Percentiles rank a stretch among this genome's conserved stretches.
Evolutionary conservation across 805 yeast genomes (phyloP).

Genomic region (Peterozyma toletana): DNA sequence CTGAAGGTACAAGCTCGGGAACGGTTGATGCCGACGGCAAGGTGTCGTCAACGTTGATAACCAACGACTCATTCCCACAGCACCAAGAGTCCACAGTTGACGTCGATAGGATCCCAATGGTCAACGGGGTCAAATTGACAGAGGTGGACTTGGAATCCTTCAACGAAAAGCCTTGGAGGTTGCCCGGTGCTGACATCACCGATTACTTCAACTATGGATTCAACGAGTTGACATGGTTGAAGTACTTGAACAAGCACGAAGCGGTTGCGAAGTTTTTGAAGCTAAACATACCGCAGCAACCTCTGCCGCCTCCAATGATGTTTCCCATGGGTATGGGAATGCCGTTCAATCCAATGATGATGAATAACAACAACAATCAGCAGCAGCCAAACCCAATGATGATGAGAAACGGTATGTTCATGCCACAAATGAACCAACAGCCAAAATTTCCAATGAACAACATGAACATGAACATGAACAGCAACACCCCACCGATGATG

Average conservation of each 20-base stretch:
- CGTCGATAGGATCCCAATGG: constrained; percentile 64
- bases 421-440: constrained; percentile 7
- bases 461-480: neutral
- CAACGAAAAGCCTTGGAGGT: constrained; percentile 96
- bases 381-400: constrained; percentile 2
- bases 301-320: constrained; percentile 11
- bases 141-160: constrained; percentile 71
- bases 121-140: constrained; percentile 78
- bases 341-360: constrained; percentile 11
- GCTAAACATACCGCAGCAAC: constrained; percentile 14
- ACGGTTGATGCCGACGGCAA: constrained; percentile 10
- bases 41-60: constrained; percentile 10
- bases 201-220: constrained; percentile 97
- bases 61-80: constrained; percentile 23
- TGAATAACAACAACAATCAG: constrained; percentile 3
- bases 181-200: constrained; percentile 91
- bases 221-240: constrained; percentile 94
- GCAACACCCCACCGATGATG: constrained; percentile 25
- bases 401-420: constrained; percentile 7
- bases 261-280: constrained; percentile 43
- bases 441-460: constrained; percentile 1
- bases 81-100: constrained; percentile 41
- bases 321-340: constrained; percentile 14
- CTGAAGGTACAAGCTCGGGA: constrained; percentile 8
- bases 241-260: constrained; percentile 85